These are phyloP conservation scores for Pyrenopolyporus hunteri DNA, from an alignment of 495 filamentous ascomycete genomes.

Conservation along the genomic window DNA sequence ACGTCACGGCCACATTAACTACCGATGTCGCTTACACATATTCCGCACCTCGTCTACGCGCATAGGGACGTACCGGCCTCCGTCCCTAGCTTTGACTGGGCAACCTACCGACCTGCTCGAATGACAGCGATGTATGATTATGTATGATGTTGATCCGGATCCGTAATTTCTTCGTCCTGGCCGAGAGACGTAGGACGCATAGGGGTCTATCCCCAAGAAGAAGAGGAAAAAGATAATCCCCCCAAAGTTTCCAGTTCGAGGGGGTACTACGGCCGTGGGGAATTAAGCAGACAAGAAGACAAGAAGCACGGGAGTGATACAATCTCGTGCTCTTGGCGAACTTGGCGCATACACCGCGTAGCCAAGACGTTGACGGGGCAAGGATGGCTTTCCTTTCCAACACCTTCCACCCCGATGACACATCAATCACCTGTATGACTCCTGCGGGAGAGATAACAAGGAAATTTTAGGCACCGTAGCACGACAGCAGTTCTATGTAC, in stretches of 20 bases:
- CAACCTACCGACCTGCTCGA: background rate
- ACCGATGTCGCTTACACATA: conserved; percentile 38
- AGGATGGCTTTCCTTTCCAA: conserved; percentile 38
- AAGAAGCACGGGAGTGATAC: conserved; percentile 31
- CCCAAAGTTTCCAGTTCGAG: conserved; percentile 1
- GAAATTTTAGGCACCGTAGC: conserved; percentile 24
- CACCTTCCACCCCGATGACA: conserved; percentile 26
- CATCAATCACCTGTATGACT: conserved; percentile 32
- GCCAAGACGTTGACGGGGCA: conserved; percentile 37
- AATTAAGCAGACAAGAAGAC: conserved; percentile 10
- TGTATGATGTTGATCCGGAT: conserved; percentile 25
- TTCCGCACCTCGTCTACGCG: background rate
- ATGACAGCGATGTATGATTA: conserved; percentile 1
- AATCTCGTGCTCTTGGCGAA: conserved; percentile 39
- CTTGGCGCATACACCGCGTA: conserved; percentile 39
- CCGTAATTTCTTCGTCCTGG: conserved; percentile 28
- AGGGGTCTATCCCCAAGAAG: conserved; percentile 17
- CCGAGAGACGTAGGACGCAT: conserved; percentile 22
- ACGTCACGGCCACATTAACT: conserved; percentile 32
- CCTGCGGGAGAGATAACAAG: conserved; percentile 31
- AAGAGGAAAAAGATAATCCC: conserved; percentile 3
- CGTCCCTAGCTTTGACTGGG: conserved; percentile 1
- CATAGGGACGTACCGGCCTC: conserved; percentile 16
- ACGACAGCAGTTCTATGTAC: conserved; percentile 26
- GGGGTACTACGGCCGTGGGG: conserved; percentile 22